A percentile compares a stretch with the other conserved stretches of the same genome.
These are phyloP conservation scores for Saturnispora besseyi DNA, from an alignment of 805 yeast species.

Conservation along the genomic window DNA sequence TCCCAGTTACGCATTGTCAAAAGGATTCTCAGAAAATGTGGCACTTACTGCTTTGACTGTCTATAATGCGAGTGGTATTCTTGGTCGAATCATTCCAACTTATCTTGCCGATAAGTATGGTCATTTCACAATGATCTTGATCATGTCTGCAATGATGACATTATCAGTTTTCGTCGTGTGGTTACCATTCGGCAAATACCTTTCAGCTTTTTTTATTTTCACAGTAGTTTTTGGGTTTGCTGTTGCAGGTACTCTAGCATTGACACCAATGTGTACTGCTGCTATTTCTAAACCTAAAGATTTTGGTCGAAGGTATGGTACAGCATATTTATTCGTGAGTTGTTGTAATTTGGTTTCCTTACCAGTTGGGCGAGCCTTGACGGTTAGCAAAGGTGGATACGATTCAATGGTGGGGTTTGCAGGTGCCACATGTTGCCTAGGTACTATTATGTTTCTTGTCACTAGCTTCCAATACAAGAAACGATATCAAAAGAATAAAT, in stretches of 20 bases:
- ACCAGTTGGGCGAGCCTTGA: constrained; percentile 34
- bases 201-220: constrained; percentile 41
- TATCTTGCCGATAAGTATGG: constrained; percentile 38
- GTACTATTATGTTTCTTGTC: constrained; percentile 15
- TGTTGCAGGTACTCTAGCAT: constrained; percentile 51
- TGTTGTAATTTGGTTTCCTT: constrained; percentile 39
- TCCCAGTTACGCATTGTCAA: constrained; percentile 46
- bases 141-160: constrained; percentile 32
- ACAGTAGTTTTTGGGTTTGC: constrained; percentile 49
- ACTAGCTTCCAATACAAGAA: neutral
- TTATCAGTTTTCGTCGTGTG: constrained; percentile 42
- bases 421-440: constrained; percentile 24
- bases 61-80: constrained; percentile 34
- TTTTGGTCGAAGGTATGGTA: constrained; percentile 65
- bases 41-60: constrained; percentile 37
- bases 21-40: constrained; percentile 35
- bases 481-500: neutral
- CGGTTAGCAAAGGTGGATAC: constrained; percentile 25
- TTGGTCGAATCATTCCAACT: constrained; percentile 40
- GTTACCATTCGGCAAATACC: constrained; percentile 51
- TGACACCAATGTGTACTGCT: constrained; percentile 64
- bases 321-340: constrained; percentile 45
- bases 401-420: constrained; percentile 27
- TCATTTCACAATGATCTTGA: constrained; percentile 33
- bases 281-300: constrained; percentile 53